These are phyloP conservation scores for Hymenoscyphus scutula DNA, from an alignment of 2,329 filamentous ascomycete species.

Conservation along the genomic window DNA sequence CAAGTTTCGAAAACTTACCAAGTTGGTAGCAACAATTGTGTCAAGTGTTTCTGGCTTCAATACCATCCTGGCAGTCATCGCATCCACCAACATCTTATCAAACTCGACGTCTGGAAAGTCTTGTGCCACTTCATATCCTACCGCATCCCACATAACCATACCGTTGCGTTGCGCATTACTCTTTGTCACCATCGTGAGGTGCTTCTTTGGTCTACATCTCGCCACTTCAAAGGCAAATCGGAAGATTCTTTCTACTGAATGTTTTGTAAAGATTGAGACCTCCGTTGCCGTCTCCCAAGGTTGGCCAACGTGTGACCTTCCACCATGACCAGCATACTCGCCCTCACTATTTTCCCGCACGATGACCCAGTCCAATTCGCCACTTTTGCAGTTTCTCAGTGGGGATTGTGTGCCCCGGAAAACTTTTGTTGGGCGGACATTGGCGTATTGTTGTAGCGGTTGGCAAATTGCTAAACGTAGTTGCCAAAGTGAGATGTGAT, in stretches of 20 bases:
- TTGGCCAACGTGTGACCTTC: constrained; percentile 53
- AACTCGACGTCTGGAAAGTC: constrained; percentile 59
- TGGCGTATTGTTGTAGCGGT: constrained; percentile 63
- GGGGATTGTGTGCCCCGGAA: constrained; percentile 58
- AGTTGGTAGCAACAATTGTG: constrained; percentile 62
- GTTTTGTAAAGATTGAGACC: constrained; percentile 60
- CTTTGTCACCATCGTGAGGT: constrained; percentile 63
- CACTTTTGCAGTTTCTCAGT: constrained; percentile 42
- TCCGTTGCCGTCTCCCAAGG: constrained; percentile 61
- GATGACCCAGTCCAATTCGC: constrained; percentile 64
- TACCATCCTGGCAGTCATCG: constrained; percentile 51
- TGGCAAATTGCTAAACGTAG: constrained; percentile 63
- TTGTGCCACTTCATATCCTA: constrained; percentile 51
- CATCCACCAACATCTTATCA: constrained; percentile 46
- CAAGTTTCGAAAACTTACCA: constrained; percentile 30
- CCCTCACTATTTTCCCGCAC: constrained; percentile 65
- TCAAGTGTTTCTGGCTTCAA: constrained; percentile 56
- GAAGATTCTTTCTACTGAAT: constrained; percentile 58
- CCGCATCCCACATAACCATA: constrained; percentile 62
- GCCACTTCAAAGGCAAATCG: constrained; percentile 61
- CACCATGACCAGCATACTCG: constrained; percentile 49
- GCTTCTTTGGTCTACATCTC: constrained; percentile 51
- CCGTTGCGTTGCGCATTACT: constrained; percentile 63
- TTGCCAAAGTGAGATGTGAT: constrained; percentile 65
- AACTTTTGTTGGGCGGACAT: constrained; percentile 60